Percentiles rank a stretch among this genome's conserved stretches.
These are phyloP conservation scores for Russula vinacea DNA, from an alignment of 768 basidiomycete species.

Conservation along the genomic window DNA sequence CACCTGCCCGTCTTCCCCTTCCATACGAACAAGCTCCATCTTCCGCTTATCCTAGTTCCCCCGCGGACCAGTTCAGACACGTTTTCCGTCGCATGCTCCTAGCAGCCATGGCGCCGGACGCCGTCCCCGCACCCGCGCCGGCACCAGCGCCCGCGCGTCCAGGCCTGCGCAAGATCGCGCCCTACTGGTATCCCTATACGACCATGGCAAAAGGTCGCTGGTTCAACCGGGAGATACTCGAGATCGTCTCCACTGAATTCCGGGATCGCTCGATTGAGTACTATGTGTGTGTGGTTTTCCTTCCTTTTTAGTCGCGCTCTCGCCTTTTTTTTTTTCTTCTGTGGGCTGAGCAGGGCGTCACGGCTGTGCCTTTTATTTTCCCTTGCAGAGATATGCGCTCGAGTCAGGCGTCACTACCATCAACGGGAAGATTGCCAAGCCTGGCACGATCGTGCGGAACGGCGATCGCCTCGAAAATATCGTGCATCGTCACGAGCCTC, in stretches of 20 bases:
- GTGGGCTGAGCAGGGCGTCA: not conserved
- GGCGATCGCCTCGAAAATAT: slow-evolving; percentile 95
- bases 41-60: slow-evolving; percentile 48
- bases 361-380: too few relatives aligned
- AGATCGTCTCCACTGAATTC: slow-evolving; percentile 93
- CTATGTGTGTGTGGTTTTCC: slow-evolving; percentile 74
- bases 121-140: slow-evolving; percentile 20
- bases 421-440: slow-evolving; percentile 82
- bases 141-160: slow-evolving; percentile 23
- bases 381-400: slow-evolving; percentile 58
- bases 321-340: not conserved
- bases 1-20: slow-evolving; percentile 21
- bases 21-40: slow-evolving; percentile 32
- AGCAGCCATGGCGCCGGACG: slow-evolving; percentile 30
- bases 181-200: slow-evolving; percentile 92
- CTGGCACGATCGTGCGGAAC: slow-evolving; percentile 74
- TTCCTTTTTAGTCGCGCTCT: not conserved
- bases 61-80: slow-evolving; percentile 52
- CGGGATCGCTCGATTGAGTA: slow-evolving; percentile 92
- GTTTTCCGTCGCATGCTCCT: slow-evolving; percentile 30
- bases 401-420: slow-evolving; percentile 93
- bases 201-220: slow-evolving; percentile 92
- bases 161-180: slow-evolving; percentile 74
- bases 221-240: slow-evolving; percentile 82
- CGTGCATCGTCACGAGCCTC: slow-evolving; percentile 96